Evolutionary conservation across 441 rosid species (phyloP).

Genomic region (Bocquillonia castaneifolia): DNA sequence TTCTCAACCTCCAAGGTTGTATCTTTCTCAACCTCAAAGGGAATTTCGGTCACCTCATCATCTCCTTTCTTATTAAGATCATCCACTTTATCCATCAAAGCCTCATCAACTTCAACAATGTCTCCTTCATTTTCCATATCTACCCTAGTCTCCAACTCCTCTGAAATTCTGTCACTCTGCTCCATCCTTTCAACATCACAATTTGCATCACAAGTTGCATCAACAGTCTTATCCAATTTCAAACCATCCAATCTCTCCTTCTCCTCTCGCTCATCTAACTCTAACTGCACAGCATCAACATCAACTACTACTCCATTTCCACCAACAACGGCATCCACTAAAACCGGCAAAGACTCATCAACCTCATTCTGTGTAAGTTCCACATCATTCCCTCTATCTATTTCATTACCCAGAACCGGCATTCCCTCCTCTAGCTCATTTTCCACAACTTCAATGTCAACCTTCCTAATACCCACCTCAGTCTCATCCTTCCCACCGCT

Average conservation of each 20-base stretch:
- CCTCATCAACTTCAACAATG: slow-evolving; percentile 27
- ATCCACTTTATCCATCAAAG: slow-evolving; percentile 30
- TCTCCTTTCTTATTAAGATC: slow-evolving; percentile 30
- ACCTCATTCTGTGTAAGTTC: slow-evolving; percentile 17
- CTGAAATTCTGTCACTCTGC: slow-evolving; percentile 20
- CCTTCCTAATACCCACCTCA: slow-evolving; percentile 26
- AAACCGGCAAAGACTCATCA: slow-evolving; percentile 14
- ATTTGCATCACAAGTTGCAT: slow-evolving; percentile 28
- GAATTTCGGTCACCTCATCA: slow-evolving; percentile 38
- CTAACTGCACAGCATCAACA: slow-evolving; percentile 18
- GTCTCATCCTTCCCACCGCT: slow-evolving; percentile 29
- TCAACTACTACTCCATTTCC: slow-evolving; percentile 28
- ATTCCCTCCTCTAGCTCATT: slow-evolving; percentile 15
- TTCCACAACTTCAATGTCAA: slow-evolving; percentile 20
- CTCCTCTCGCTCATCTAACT: slow-evolving; percentile 7
- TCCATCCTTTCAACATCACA: slow-evolving; percentile 30
- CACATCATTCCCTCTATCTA: slow-evolving; percentile 17
- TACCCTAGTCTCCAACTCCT: slow-evolving; percentile 23
- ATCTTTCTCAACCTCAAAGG: slow-evolving; percentile 36
- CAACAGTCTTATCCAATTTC: slow-evolving; percentile 18
- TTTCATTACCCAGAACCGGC: slow-evolving; percentile 19
- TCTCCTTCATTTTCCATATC: slow-evolving; percentile 28
- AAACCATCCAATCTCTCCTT: slow-evolving; percentile 11
- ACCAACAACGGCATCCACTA: slow-evolving; percentile 20
- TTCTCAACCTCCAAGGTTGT: slow-evolving; percentile 34